phyloP scores from a whole-genome alignment of 1,284 basidiomycete genomes.

The Lentinus polychrous region DNA sequence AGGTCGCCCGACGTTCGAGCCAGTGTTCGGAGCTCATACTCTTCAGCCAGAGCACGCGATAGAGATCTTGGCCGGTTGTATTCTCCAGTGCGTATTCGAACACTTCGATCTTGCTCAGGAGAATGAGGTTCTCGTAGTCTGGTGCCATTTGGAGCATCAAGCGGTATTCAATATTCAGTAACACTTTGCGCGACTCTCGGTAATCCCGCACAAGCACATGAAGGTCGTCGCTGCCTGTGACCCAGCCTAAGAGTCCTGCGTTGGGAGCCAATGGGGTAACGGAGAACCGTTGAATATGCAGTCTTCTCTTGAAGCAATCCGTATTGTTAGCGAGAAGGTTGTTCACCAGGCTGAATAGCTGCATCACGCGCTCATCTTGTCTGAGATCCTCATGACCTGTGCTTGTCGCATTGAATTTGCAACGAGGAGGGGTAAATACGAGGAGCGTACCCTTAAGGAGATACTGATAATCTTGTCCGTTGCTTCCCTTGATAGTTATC shows the following conservation, averaged over 20 bases:
- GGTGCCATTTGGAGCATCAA: constrained; percentile 99
- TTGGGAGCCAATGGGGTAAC: constrained; percentile 96
- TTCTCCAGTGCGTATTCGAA: constrained; percentile 99
- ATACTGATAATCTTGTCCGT: constrained; percentile 94
- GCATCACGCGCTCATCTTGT: constrained; percentile 99
- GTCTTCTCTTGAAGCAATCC: constrained; percentile 91
- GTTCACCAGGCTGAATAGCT: constrained; percentile 96
- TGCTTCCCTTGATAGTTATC: constrained; percentile 83
- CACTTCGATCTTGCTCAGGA: constrained; percentile 98
- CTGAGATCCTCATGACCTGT: constrained; percentile 96
- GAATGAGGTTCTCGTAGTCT: constrained; percentile 92
- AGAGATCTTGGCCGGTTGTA: constrained; percentile 98
- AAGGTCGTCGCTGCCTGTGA: constrained; percentile 95
- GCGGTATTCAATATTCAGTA: constrained; percentile 97
- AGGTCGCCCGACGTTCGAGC: constrained; percentile 95
- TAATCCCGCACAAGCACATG: constrained; percentile 97
- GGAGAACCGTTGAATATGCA: constrained; percentile 91
- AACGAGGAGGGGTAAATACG: too few relatives aligned
- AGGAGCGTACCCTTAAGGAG: constrained; percentile 73
- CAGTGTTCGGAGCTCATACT: constrained; percentile 94
- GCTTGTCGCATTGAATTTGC: not conserved
- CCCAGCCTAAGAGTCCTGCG: constrained; percentile 93
- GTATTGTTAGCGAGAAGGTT: constrained; percentile 91
- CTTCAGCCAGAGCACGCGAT: constrained; percentile 96
- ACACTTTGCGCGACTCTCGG: constrained; percentile 89